phyloP scores from a whole-genome alignment of 2,329 filamentous ascomycete species.

The Colletotrichum incanum region DNA sequence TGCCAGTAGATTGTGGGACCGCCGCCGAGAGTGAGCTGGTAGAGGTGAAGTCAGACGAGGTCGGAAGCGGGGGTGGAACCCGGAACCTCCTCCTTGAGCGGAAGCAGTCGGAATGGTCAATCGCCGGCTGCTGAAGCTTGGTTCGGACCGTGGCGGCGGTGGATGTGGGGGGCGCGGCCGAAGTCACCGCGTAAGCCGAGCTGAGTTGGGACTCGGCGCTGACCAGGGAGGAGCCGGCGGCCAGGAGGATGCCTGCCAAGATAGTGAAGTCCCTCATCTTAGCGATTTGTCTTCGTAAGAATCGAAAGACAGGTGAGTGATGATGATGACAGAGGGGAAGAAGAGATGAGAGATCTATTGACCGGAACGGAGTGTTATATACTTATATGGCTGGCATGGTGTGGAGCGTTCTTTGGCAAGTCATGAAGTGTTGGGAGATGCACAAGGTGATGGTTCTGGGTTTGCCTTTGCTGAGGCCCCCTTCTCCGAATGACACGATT shows the following conservation, averaged over 20 bases:
- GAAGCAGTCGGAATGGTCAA: background rate
- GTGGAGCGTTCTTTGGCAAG: background rate
- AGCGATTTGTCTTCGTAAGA: background rate
- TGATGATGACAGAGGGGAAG: background rate
- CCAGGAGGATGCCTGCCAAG: slow-evolving; percentile 4
- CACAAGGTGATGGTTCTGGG: background rate
- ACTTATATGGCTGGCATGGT: background rate
- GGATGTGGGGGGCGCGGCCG: background rate
- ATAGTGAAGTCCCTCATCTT: background rate
- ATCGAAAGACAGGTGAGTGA: background rate
- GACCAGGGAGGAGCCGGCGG: background rate
- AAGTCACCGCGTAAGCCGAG: background rate
- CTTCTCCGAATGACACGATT: background rate
- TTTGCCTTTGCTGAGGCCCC: background rate
- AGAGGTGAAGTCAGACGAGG: background rate
- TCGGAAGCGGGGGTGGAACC: background rate
- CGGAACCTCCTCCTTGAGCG: background rate
- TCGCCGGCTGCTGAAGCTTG: background rate
- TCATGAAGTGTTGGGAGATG: background rate
- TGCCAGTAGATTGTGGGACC: background rate
- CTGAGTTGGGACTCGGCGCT: background rate
- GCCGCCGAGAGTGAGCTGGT: background rate
- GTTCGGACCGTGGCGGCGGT: background rate
- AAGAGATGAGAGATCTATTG: background rate
- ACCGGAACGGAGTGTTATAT: background rate